These are phyloP conservation scores for Amniculicola lignicola DNA, from an alignment of 495 filamentous ascomycete species.

Conservation along the genomic window DNA sequence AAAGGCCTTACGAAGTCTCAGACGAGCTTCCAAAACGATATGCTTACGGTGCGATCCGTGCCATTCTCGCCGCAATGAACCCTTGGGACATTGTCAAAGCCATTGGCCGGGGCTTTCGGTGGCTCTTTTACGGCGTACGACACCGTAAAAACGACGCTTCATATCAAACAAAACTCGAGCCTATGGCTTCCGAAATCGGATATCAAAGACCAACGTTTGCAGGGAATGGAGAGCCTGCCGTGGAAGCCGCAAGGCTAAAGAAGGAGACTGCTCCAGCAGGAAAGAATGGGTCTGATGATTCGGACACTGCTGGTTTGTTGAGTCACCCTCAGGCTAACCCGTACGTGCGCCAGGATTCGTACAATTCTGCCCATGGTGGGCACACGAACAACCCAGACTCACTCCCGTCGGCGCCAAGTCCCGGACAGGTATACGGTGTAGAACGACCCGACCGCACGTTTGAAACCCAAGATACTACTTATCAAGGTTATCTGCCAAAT, in stretches of 20 bases:
- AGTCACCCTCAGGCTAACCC: slow-evolving; percentile 28
- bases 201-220: slow-evolving; percentile 20
- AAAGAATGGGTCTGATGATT: slow-evolving; percentile 25
- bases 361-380: not conserved
- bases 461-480: slow-evolving; percentile 16
- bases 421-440: slow-evolving; percentile 28
- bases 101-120: slow-evolving; percentile 70
- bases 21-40: slow-evolving; percentile 39
- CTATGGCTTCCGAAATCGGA: slow-evolving; percentile 4
- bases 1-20: slow-evolving; percentile 37
- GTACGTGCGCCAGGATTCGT: slow-evolving; percentile 16
- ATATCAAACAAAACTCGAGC: slow-evolving; percentile 41
- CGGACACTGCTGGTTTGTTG: slow-evolving; percentile 22
- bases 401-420: slow-evolving; percentile 19
- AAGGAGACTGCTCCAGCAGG: not conserved
- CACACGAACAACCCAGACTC: slow-evolving; percentile 16
- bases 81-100: slow-evolving; percentile 81
- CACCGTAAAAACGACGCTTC: slow-evolving; percentile 51
- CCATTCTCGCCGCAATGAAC: slow-evolving; percentile 72
- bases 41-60: slow-evolving; percentile 63
- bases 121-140: slow-evolving; percentile 73
- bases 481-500: not conserved
- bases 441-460: not conserved
- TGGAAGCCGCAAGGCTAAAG: not conserved
- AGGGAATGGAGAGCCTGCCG: slow-evolving; percentile 13